These are phyloP conservation scores for Pseudogymnoascus sp. DNA, from an alignment of 2,329 filamentous ascomycete genomes.

Conservation along the genomic window DNA sequence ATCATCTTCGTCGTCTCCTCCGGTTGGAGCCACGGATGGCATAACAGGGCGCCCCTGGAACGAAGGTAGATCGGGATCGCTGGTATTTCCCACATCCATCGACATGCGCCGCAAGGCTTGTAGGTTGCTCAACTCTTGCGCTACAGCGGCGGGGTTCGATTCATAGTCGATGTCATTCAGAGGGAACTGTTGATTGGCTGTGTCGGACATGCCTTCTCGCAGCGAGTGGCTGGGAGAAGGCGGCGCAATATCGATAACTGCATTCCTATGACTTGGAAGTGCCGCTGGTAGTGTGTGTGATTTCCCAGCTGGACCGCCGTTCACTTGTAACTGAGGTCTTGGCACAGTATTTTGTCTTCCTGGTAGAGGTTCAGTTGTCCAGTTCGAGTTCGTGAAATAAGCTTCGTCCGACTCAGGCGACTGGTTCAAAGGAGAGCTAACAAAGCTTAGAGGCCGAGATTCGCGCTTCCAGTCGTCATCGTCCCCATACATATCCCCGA, in stretches of 20 bases:
- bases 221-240: slow-evolving; percentile 33
- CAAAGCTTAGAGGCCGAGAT: slow-evolving; percentile 53
- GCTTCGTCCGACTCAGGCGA: slow-evolving; percentile 28
- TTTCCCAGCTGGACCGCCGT: slow-evolving; percentile 24
- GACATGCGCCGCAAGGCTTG: slow-evolving; percentile 70
- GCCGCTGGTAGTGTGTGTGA: slow-evolving; percentile 26
- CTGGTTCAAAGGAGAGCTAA: slow-evolving; percentile 36
- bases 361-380: slow-evolving; percentile 19
- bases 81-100: slow-evolving; percentile 60
- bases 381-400: slow-evolving; percentile 20
- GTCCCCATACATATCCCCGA: slow-evolving; percentile 65
- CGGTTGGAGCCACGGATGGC: slow-evolving; percentile 63
- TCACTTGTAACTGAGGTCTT: slow-evolving; percentile 14
- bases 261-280: slow-evolving; percentile 25
- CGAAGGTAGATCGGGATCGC: slow-evolving; percentile 67
- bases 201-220: slow-evolving; percentile 37
- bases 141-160: slow-evolving; percentile 62
- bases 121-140: slow-evolving; percentile 65
- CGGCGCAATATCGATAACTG: slow-evolving; percentile 24
- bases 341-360: slow-evolving; percentile 10
- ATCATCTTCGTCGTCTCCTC: slow-evolving; percentile 76
- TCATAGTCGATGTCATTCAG: slow-evolving; percentile 68
- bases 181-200: slow-evolving; percentile 54
- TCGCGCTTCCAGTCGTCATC: slow-evolving; percentile 44
- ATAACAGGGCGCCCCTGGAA: slow-evolving; percentile 58